These are phyloP conservation scores for Fusarium kyushuense DNA, from an alignment of 2,329 filamentous ascomycete genomes.

Conservation along the genomic window DNA sequence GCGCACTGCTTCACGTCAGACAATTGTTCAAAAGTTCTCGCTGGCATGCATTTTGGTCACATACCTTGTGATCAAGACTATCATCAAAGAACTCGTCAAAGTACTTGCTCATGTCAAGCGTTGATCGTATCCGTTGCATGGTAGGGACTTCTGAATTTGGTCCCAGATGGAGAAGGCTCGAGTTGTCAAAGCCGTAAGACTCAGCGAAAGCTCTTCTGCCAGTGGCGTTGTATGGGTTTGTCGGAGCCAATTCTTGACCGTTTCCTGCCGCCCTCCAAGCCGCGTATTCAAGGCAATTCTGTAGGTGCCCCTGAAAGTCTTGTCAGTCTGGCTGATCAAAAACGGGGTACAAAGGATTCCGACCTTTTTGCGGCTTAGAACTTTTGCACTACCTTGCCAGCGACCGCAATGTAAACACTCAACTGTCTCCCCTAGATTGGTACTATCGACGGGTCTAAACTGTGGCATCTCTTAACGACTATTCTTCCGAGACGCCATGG, in stretches of 20 bases:
- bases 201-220: slow-evolving; percentile 10
- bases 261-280: slow-evolving; percentile 11
- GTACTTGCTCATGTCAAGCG: slow-evolving; percentile 10
- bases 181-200: slow-evolving; percentile 6
- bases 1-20: slow-evolving; percentile 3
- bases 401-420: slow-evolving; percentile 4
- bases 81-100: slow-evolving; percentile 11
- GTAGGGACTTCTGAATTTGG: slow-evolving; percentile 3
- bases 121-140: slow-evolving; percentile 9
- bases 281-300: slow-evolving; percentile 7
- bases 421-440: slow-evolving; percentile 7
- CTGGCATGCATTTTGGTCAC: background rate
- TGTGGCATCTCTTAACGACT: slow-evolving; percentile 5
- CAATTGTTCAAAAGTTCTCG: background rate
- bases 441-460: slow-evolving; percentile 9
- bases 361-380: slow-evolving; percentile 13
- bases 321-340: slow-evolving; percentile 1
- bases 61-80: slow-evolving; percentile 10
- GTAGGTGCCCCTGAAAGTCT: slow-evolving; percentile 4
- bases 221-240: slow-evolving; percentile 11
- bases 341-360: background rate
- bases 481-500: background rate
- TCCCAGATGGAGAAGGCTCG: background rate
- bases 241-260: slow-evolving; percentile 7
- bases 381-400: slow-evolving; percentile 12